Evolutionary conservation across 371 early-diverging fungal genomes (phyloP).

Genomic region (Amoeboradix gromovi): DNA sequence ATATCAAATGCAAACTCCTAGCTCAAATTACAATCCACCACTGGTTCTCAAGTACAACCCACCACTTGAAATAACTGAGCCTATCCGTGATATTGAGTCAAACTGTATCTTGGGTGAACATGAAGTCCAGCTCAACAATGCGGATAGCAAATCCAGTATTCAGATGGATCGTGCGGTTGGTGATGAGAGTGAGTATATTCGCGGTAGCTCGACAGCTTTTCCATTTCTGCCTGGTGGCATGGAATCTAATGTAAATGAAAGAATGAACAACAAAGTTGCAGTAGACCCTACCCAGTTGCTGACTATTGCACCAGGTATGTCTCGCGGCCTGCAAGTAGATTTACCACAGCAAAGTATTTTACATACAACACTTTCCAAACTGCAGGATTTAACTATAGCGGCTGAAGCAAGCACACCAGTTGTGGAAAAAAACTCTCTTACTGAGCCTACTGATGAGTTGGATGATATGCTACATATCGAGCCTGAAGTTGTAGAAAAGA

Average conservation of each 20-base stretch:
- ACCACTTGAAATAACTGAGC: neutral
- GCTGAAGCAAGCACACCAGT: slow-evolving; percentile 13
- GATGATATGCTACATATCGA: slow-evolving; percentile 17
- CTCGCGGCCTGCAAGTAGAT: slow-evolving; percentile 3
- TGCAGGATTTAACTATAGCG: slow-evolving; percentile 13
- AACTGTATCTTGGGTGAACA: neutral
- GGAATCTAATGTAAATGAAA: slow-evolving; percentile 1
- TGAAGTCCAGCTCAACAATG: neutral
- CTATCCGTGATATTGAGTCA: neutral
- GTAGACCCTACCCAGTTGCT: slow-evolving; percentile 7
- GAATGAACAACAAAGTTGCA: neutral
- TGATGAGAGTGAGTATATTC: neutral
- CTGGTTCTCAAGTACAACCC: too few species aligned
- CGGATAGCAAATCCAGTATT: neutral
- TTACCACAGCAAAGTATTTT: slow-evolving; percentile 6
- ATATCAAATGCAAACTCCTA: neutral
- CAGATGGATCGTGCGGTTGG: neutral
- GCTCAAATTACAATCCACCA: neutral
- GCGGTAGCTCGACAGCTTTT: slow-evolving; percentile 29
- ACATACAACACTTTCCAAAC: slow-evolving; percentile 14
- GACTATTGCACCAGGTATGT: slow-evolving; percentile 3
- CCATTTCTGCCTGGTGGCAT: slow-evolving; percentile 47
- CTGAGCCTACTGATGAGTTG: slow-evolving; percentile 27
- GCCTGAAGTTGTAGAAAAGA: slow-evolving; percentile 8
- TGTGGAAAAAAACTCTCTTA: slow-evolving; percentile 3